Evolutionary conservation across 805 yeast species (phyloP), one percentile per base, ranked within the genome.

Genomic region (Saccharomyces jurei): DNA sequence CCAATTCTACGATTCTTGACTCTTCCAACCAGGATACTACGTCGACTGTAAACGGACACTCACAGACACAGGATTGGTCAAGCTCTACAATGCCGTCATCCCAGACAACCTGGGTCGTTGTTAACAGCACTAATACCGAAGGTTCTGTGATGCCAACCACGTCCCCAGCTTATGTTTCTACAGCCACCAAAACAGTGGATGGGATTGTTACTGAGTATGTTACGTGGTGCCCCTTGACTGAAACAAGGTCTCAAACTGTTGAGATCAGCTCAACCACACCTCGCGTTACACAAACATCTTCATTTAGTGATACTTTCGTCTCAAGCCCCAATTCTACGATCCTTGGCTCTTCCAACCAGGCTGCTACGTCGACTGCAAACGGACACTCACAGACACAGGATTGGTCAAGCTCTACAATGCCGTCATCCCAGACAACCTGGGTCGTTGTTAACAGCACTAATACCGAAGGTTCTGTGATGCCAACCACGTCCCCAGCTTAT

Each of bases 211-310:
- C 73, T 9, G 54, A 49, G 6, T 70, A 64, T 55, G 68, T 73
- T 29, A 72, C 77, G 11, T 71, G 71, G 68, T 71, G 75, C 60
- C 77, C 77, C 46, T 55, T 69, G 30, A 51, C 53, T 4, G 41
- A 28, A 14, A 22, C 46, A 9, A 30, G 49, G 32, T 36, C 50
- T 10, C 6, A 36, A 30, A 22, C 22, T 13, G 8, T 32, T n/a
- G 6, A 8, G 29, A 29, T 52, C 27, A n/a, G 46, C 41, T 2
- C 10, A 26, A 21, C 50, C 21, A 30, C 27, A 44, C 36, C 27
- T 46, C 36, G 22, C 41, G 21, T 56, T 48, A 9, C 29, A 27
- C 26, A 29, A 41, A 22, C 44, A 8, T 21, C 22, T 17, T 29
- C 30, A 29, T 29, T 29, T 6, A 6, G 30, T 11, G 8, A 11